Evolutionary conservation across 2,329 filamentous ascomycete genomes (phyloP), one percentile per base, ranked within the genome.

Genomic region (Alternaria brassicae): DNA sequence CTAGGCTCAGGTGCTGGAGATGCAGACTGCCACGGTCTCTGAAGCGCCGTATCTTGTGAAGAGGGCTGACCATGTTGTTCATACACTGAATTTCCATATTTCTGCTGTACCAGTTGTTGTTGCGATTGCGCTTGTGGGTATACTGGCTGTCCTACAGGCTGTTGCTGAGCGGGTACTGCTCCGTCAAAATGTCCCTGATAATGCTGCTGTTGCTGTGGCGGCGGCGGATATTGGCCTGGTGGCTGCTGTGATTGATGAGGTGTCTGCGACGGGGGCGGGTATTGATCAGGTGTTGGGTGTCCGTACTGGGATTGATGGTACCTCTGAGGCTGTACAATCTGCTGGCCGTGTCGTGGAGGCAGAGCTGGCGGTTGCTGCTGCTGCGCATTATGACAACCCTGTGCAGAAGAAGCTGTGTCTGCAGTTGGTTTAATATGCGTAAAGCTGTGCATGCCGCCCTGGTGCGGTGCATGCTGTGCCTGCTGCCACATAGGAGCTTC

Each of bases 401-500:
- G 70, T 17, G 61, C 53, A 51, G 74, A 71, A 28, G 67, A 66
- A 23, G 58, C 67, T 10, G 72, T 66, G 32, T 74, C 67, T n/a
- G 68, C 67, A 10, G 39, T 65, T 6, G 74, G 68, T 39, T 69
- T 74, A 5, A 72, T 70, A 39, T 77, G 75, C 30, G 55, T 73
- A 56, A 72, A 77, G 53, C 71, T 75, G 61, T 72, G 72, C n/a
- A 44, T 53, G 7, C 63, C 69, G 13, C 69, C 65, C 37, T 76
- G 74, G n/a, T 72, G 58, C 9, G 74, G 71, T 10, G 73, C 72
- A 63, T 77, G 73, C 36, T 74, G 70, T n/a, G 70, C 67, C 42
- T 77, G 76, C 41, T 76, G 71, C 77, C 75, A 78, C 36, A 73
- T 73, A 27, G 75, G 72, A 34, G 75, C 63, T 60, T 75, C 74